These are phyloP conservation scores for Dothidotthia symphoricarpi DNA, from an alignment of 2,329 filamentous ascomycete genomes.

Conservation along the genomic window DNA sequence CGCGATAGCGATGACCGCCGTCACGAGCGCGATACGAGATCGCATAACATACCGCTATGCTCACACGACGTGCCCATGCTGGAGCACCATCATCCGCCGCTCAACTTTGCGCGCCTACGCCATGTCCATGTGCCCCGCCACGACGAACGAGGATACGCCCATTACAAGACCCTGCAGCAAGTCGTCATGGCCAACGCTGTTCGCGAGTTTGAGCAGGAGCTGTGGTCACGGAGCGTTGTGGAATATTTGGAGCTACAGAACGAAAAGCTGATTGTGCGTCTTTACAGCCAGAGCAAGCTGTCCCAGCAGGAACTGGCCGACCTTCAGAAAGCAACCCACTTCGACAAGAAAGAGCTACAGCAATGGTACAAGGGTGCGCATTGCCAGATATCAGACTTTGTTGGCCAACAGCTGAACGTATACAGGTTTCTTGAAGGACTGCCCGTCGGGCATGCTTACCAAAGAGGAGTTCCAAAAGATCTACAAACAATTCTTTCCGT, in stretches of 20 bases:
- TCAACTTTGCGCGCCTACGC: conserved; percentile 36
- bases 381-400: neutral
- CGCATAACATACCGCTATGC: conserved; percentile 16
- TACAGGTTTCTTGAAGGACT: conserved; percentile 94
- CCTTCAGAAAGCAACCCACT: conserved; percentile 94
- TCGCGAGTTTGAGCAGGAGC: conserved; percentile 22
- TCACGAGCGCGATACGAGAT: conserved; percentile 5
- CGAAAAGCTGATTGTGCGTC: conserved; percentile 35
- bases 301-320: conserved; percentile 93
- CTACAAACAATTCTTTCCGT: conserved; percentile 98
- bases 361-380: conserved; percentile 98
- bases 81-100: conserved; percentile 20
- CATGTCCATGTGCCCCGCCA: conserved; percentile 20
- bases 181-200: conserved; percentile 29
- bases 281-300: conserved; percentile 88
- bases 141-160: conserved; percentile 24
- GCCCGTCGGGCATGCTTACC: conserved; percentile 91
- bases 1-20: conserved; percentile 5
- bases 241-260: conserved; percentile 25
- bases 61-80: conserved; percentile 25
- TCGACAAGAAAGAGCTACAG: conserved; percentile 99
- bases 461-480: conserved; percentile 99
- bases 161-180: conserved; percentile 24
- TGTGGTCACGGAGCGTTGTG: conserved; percentile 23
- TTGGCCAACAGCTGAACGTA: conserved; percentile 17